Evolutionary conservation across 805 yeast genomes (phyloP).

Genomic region (Clavispora fructus): DNA sequence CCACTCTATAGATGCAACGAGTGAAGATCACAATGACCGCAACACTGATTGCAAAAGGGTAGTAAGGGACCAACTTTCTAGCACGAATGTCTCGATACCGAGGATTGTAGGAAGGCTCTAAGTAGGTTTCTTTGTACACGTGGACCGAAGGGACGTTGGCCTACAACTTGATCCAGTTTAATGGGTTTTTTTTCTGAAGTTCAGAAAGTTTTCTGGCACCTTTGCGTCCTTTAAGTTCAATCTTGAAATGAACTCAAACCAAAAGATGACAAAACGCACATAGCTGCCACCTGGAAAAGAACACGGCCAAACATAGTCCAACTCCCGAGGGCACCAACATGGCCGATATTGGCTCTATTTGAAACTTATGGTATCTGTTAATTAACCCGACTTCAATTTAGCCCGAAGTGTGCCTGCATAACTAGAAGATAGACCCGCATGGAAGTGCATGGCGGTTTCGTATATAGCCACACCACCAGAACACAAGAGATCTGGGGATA

Average conservation of each 20-base stretch:
- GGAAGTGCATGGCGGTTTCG: too few species aligned
- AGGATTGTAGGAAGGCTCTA: slow-evolving; percentile 29
- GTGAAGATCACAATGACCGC: slow-evolving; percentile 31
- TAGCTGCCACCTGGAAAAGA: slow-evolving; percentile 32
- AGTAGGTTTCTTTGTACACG: slow-evolving; percentile 16
- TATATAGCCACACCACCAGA: too few species aligned
- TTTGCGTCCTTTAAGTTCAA: slow-evolving; percentile 24
- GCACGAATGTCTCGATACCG: slow-evolving; percentile 20
- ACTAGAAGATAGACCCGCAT: too few species aligned
- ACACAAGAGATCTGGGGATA: too few species aligned
- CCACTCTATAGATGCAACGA: slow-evolving; percentile 35
- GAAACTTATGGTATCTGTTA: too few species aligned
- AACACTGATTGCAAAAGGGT: slow-evolving; percentile 29
- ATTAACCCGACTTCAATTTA: too few species aligned
- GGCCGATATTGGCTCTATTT: too few species aligned
- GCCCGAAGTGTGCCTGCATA: too few species aligned
- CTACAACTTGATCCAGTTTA: slow-evolving; percentile 25
- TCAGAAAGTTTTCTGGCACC: slow-evolving; percentile 10
- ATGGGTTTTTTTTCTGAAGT: slow-evolving; percentile 16
- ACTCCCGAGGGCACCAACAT: slow-evolving; percentile 22
- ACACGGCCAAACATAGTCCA: slow-evolving; percentile 36
- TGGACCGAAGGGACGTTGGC: slow-evolving; percentile 21
- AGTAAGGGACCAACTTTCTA: slow-evolving; percentile 23
- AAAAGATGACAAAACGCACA: slow-evolving; percentile 33
- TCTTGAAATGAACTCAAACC: slow-evolving; percentile 32